These are phyloP conservation scores for Candida koratica DNA, from an alignment of 805 yeast species.

Conservation along the genomic window DNA sequence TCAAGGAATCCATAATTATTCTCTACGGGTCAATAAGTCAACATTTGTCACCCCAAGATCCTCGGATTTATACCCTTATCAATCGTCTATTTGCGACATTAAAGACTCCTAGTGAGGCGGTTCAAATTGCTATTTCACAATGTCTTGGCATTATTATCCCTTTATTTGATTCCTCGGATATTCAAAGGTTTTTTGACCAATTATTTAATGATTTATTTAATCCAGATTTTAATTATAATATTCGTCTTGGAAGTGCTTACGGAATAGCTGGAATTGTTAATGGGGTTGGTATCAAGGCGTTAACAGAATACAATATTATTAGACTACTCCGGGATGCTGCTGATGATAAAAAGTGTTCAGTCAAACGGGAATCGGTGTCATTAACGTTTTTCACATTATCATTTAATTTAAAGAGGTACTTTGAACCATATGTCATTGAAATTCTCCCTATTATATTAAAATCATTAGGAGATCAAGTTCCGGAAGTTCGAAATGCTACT, in stretches of 20 bases:
- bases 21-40: conserved; percentile 89
- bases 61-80: conserved; percentile 61
- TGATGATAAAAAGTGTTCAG: conserved; percentile 75
- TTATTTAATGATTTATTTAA: conserved; percentile 56
- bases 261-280: conserved; percentile 92
- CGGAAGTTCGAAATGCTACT: conserved; percentile 88
- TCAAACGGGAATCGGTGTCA: conserved; percentile 82
- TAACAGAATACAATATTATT: conserved; percentile 73
- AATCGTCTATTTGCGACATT: conserved; percentile 69
- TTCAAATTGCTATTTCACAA: conserved; percentile 81
- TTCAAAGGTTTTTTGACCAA: conserved; percentile 52
- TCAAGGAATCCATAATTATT: conserved; percentile 78
- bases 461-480: conserved; percentile 77
- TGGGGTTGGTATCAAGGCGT: conserved; percentile 80
- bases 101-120: conserved; percentile 84
- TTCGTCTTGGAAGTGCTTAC: conserved; percentile 92
- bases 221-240: conserved; percentile 37
- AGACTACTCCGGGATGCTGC: conserved; percentile 75
- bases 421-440: conserved; percentile 94
- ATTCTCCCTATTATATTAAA: conserved; percentile 76
- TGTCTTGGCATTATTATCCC: conserved; percentile 81
- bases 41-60: conserved; percentile 66
- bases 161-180: conserved; percentile 42
- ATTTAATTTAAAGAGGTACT: conserved; percentile 63
- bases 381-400: conserved; percentile 84